A percentile compares a stretch with the other conserved stretches of the same genome.
phyloP scores from a whole-genome alignment of 305 asterid species.

The Fraxinus baroniana region DNA sequence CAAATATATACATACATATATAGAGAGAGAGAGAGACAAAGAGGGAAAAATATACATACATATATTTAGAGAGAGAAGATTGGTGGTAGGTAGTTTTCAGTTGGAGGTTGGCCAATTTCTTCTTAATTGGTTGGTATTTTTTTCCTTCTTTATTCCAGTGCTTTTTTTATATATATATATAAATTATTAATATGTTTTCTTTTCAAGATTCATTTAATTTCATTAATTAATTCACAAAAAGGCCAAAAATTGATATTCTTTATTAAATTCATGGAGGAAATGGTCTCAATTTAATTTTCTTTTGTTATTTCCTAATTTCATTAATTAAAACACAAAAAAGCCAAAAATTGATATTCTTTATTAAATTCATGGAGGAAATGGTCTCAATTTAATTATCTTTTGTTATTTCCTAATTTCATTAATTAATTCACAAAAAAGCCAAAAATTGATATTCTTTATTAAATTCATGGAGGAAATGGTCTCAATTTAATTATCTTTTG shows the following conservation, averaged over 20 bases:
- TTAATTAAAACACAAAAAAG: too few relatives aligned
- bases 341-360: neutral
- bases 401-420: neutral
- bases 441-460: neutral
- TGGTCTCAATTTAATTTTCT: neutral
- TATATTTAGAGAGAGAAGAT: neutral
- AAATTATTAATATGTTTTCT: slow-evolving; percentile 1
- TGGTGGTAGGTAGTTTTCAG: slow-evolving; percentile 50
- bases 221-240: neutral
- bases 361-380: neutral
- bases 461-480: neutral
- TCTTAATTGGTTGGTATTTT: neutral
- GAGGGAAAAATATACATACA: neutral
- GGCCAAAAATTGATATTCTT: neutral
- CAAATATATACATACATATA: neutral
- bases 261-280: neutral
- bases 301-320: neutral
- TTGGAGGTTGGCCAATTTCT: slow-evolving; percentile 49
- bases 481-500: neutral
- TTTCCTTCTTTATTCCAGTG: neutral
- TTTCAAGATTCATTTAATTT: neutral
- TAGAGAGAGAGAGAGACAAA: neutral
- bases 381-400: neutral
- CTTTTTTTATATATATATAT: neutral
- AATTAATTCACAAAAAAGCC: neutral